Conservation (phyloP, 2,329 filamentous ascomycete genomes). For the Venturia oleaginea region DNA sequence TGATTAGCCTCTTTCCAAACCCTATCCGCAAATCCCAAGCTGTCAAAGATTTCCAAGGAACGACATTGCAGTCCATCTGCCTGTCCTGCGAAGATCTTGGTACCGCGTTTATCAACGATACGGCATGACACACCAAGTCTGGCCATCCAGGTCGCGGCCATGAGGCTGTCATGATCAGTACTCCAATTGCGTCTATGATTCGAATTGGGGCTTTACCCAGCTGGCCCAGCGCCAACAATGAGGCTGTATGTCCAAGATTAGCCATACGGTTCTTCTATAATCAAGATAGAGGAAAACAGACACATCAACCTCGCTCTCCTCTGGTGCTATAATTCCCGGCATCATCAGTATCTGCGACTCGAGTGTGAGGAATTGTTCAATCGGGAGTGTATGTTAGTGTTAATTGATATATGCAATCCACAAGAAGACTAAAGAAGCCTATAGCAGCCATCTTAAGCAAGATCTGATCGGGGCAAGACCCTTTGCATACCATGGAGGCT, state of each 20-base stretch:
- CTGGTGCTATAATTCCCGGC: not conserved
- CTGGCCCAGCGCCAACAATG: slow-evolving; percentile 32
- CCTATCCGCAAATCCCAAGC: slow-evolving; percentile 56
- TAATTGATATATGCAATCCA: too few relatives aligned
- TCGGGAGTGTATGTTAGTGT: not conserved
- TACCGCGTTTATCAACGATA: slow-evolving; percentile 33
- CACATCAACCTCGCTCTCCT: not conserved
- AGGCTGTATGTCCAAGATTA: slow-evolving; percentile 19
- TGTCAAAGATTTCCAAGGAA: slow-evolving; percentile 42
- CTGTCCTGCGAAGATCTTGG: slow-evolving; percentile 33
- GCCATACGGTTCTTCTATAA: not conserved
- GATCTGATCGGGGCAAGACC: not conserved
- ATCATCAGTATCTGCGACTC: not conserved
- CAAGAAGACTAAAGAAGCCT: not conserved
- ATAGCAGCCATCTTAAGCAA: not conserved
- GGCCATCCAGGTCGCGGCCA: slow-evolving; percentile 34
- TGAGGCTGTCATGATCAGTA: slow-evolving; percentile 19
- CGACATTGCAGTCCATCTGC: slow-evolving; percentile 35
- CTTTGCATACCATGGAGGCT: not conserved
- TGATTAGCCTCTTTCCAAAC: slow-evolving; percentile 59
- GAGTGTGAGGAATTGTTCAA: not conserved
- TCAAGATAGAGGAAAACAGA: not conserved
- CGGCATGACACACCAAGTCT: slow-evolving; percentile 31
- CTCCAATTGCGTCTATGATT: slow-evolving; percentile 7
- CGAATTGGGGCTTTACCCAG: slow-evolving; percentile 19